Evolutionary conservation across 352 stramenopile species (phyloP), one percentile per base, ranked within the genome.

Genomic region (Blastocystis sp.): DNA sequence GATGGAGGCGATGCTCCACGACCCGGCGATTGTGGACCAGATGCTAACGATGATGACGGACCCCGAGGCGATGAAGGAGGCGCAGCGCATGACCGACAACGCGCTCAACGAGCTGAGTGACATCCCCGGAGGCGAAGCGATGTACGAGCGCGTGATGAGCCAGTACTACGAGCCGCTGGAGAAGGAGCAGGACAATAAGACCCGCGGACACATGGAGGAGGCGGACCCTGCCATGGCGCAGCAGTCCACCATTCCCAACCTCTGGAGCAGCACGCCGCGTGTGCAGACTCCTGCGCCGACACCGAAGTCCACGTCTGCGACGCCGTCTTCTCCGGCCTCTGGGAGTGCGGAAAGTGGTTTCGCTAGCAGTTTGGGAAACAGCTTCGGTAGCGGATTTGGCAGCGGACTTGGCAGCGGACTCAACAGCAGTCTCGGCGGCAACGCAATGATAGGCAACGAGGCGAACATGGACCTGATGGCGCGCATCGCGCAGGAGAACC

Each of bases 141-240:
- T 81, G 69, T 40, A 63, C 44, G 69, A 81, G 46, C 44, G 69
- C 18, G 69, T 81, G 46, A 81, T 81, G 69, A 81, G 38, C 40
- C 69, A 81, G 56, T 81, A 81, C 51, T 81, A 81, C 34, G 69
- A 81, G 40, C 69, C 69, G 6, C 46, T 81, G 1, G 69, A 81
- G 34, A 32, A 27, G 11, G 40, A 81, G 69, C 49, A 61, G 1
- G 69, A 81, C n/a, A 16, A 34, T 14, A 81, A 48, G 32, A 44
- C 44, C 32, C 44, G 36, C 32, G 63, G 4, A 3, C 44, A 75
- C 7, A 46, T n/a, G 24, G 63, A 53, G 32, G 24, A 51, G 44
- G 24, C 46, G 18, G 27, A 40, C 7, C 34, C 36, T 34, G 36
- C 29, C 46, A 27, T n/a, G 14, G 24, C 63, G 9, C 36, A 63